Evolutionary conservation across 805 yeast genomes (phyloP).

Genomic region (Ogataea polymorpha): DNA sequence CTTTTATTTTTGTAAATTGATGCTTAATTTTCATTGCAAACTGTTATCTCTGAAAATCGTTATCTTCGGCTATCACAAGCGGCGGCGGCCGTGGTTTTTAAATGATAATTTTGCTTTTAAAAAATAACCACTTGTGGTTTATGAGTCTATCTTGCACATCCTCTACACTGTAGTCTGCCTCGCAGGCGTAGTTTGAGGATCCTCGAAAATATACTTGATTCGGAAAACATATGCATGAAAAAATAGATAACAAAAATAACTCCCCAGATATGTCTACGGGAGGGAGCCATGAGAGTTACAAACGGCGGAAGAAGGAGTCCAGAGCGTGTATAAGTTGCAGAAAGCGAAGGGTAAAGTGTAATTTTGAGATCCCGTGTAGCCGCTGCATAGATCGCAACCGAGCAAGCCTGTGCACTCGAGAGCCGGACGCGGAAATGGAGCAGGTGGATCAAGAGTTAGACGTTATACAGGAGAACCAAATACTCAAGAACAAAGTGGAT

Average conservation of each 20-base stretch:
- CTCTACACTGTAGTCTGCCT: no score
- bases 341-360: constrained; percentile 44
- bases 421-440: constrained; percentile 26
- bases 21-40: no score
- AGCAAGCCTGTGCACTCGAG: constrained; percentile 28
- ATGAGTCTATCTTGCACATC: no score
- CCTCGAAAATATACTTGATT: constrained; percentile 2
- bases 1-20: neutral
- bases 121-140: no score
- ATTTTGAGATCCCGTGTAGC: constrained; percentile 42
- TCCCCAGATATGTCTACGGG: neutral
- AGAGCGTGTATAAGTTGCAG: constrained; percentile 44
- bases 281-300: constrained; percentile 2
- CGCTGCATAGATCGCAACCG: constrained; percentile 34
- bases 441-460: constrained; percentile 14
- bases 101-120: no score
- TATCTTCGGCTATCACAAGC: neutral
- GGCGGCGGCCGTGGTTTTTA: no score
- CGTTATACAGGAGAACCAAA: constrained; percentile 21
- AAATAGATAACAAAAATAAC: neutral
- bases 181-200: neutral
- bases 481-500: constrained; percentile 9
- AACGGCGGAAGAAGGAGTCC: constrained; percentile 29
- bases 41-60: neutral
- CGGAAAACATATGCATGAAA: constrained; percentile 1